Conservation (phyloP, 2,329 filamentous ascomycete species). For the Fusarium penzigii region DNA sequence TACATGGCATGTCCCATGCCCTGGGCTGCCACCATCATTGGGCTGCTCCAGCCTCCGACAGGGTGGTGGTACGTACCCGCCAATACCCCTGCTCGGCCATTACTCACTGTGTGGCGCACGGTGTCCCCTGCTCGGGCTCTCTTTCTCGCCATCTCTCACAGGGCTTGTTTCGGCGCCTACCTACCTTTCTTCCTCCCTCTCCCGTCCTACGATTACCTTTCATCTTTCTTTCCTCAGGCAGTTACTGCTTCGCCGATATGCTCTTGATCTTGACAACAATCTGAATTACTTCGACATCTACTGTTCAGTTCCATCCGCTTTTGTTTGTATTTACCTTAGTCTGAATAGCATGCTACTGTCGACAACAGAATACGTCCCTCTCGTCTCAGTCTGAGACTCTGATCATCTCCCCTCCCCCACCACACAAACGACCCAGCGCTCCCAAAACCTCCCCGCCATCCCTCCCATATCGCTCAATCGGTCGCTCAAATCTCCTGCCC, state of each 20-base stretch:
- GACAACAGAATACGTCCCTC: constrained; percentile 27
- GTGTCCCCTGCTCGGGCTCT: constrained; percentile 1
- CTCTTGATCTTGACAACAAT: constrained; percentile 30
- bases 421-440: constrained; percentile 22
- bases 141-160: constrained; percentile 15
- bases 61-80: neutral
- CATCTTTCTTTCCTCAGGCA: constrained; percentile 26
- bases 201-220: constrained; percentile 25
- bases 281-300: constrained; percentile 32
- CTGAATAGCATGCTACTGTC: constrained; percentile 32
- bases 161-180: constrained; percentile 20
- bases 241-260: constrained; percentile 29
- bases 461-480: constrained; percentile 16
- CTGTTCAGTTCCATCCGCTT: constrained; percentile 7
- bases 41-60: constrained; percentile 20
- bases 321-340: constrained; percentile 4
- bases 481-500: constrained; percentile 25
- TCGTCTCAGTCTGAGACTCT: constrained; percentile 22
- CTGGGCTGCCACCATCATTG: constrained; percentile 11
- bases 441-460: constrained; percentile 27
- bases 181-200: constrained; percentile 16
- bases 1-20: constrained; percentile 9
- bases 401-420: constrained; percentile 22
- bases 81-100: constrained; percentile 17
- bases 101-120: constrained; percentile 13